phyloP scores from a whole-genome alignment of 192 early-diverging fungal genomes.

The Oehlia diaphana region DNA sequence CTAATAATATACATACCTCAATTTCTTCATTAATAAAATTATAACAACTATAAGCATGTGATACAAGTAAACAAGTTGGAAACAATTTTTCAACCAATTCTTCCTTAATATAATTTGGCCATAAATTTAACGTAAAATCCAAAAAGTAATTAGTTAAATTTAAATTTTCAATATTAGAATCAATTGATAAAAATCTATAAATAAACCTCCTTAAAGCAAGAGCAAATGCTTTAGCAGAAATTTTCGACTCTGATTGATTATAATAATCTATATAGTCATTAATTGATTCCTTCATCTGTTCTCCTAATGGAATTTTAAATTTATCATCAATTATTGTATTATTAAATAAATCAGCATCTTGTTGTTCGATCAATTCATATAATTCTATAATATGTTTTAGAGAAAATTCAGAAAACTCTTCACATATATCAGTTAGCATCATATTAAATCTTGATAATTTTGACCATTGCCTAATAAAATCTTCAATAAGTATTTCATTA shows the following conservation, averaged over 20 bases:
- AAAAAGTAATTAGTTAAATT: background rate
- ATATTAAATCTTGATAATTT: background rate
- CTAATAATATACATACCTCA: background rate
- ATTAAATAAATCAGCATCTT: conserved; percentile 7
- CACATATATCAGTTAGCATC: no score
- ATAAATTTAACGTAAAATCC: background rate
- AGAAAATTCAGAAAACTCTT: background rate
- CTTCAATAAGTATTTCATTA: background rate
- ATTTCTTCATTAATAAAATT: background rate
- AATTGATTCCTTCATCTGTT: background rate
- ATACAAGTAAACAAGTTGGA: background rate
- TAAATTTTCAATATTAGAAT: background rate
- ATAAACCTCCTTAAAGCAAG: conserved; percentile 28
- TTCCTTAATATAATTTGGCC: background rate
- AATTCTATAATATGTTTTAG: conserved; percentile 23
- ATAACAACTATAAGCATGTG: background rate
- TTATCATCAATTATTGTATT: background rate
- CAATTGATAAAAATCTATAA: conserved; percentile 3
- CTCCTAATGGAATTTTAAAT: background rate
- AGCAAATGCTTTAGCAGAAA: conserved; percentile 19
- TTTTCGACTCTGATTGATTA: background rate
- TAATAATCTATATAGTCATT: background rate
- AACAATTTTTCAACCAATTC: background rate
- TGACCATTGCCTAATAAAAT: conserved; percentile 28
- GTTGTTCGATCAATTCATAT: conserved; percentile 29